Evolutionary conservation across 78 protist genomes (phyloP), one percentile per base, ranked within the genome.

Genomic region (Dictyostelium brefeldianum): DNA sequence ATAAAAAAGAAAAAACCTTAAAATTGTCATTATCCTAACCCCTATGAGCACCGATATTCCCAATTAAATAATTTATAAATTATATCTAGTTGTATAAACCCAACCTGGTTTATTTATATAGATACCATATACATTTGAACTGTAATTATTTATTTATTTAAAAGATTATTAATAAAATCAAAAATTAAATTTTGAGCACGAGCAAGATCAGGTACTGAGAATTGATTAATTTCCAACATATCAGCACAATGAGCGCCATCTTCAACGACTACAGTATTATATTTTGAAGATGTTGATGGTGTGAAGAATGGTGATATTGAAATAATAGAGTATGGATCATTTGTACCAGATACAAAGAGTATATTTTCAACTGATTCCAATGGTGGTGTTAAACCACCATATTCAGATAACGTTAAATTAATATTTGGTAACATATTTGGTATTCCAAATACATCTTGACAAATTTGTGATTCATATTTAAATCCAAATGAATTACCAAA

Each of bases 161-260:
- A 36, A 36, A 36, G 43, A 3, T 36, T 36, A 36, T 36, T 36
- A 36, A 36, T 36, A 36, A 36, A 36, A 36, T 36, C 43, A 36
- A 36, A 36, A 36, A 36, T 2, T 2, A 36, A 36, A 62, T n/a
- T 10, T 62, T 62, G 70, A 11, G 36, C 70, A 4, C 70, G 22
- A 22, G 70, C 7, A 25, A 62, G 18, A 62, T 62, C 70, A 62
- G 70, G 70, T 9, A 62, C 70, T 0, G 70, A 62, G 3, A 22
- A 29, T 20, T 62, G 15, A 11, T 62, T 62, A 2, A 62, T 11
- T 5, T 29, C 43, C 10, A 62, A 25, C 70, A 62, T 62, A 62
- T 62, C 70, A 20, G 70, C n/a, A 62, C 70, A 62, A 62, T 62
- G 70, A 9, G 70, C 27, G 10, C 70, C 70, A 62, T 62, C 27